Evolutionary conservation across 2,329 filamentous ascomycete species (phyloP).

Genomic region (Leptodontidium sp.): DNA sequence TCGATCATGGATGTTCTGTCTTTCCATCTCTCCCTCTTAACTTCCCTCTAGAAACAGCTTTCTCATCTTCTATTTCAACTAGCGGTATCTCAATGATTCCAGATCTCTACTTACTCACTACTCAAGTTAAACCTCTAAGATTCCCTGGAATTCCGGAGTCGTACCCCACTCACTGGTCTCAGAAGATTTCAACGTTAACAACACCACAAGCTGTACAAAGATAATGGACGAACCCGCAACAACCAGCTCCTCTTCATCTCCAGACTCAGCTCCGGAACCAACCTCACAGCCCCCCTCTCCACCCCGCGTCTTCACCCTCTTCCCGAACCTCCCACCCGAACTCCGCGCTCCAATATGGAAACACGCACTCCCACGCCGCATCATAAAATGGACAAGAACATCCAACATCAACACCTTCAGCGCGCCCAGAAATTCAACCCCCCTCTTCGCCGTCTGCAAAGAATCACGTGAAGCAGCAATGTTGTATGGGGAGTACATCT

Average conservation of each 20-base stretch:
- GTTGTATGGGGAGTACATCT: constrained; percentile 28
- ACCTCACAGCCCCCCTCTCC: background rate
- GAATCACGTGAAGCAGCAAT: constrained; percentile 32
- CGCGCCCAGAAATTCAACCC: constrained; percentile 24
- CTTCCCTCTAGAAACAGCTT: background rate
- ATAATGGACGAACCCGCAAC: background rate
- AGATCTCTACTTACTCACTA: background rate
- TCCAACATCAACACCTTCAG: constrained; percentile 82
- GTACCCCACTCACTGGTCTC: too few relatives aligned
- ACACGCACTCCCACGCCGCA: constrained; percentile 28
- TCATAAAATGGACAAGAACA: constrained; percentile 56
- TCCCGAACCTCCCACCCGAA: constrained; percentile 30
- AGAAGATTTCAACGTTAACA: too few relatives aligned
- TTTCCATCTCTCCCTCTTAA: background rate
- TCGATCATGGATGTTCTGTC: background rate
- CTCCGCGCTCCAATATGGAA: constrained; percentile 33
- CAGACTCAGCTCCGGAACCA: background rate
- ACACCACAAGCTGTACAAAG: background rate
- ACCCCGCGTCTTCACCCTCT: constrained; percentile 26
- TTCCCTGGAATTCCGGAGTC: background rate
- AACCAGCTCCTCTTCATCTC: background rate
- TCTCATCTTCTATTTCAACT: background rate
- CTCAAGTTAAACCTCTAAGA: background rate
- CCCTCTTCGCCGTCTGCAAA: constrained; percentile 25
- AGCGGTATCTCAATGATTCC: background rate